phyloP scores from a whole-genome alignment of 306 rosid species.

The Trifolium fragiferum region DNA sequence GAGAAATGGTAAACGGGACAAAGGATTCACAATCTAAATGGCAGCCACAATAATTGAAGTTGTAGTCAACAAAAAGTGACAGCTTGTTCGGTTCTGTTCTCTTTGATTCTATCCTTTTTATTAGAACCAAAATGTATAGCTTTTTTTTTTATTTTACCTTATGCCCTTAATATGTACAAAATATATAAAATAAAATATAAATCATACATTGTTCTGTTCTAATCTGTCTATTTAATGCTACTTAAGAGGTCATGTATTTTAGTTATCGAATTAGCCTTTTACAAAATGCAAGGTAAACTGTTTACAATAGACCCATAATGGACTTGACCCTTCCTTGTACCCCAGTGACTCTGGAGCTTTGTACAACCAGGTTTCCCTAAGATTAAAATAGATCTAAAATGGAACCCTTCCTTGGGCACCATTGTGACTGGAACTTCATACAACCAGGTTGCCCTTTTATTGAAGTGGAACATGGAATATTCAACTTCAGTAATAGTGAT shows the following conservation, averaged over 20 bases:
- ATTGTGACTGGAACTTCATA: not conserved
- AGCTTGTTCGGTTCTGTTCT: not conserved
- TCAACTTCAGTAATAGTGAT: slow-evolving; percentile 2
- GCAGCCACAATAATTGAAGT: not conserved
- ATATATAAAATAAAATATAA: not conserved
- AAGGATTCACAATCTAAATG: not conserved
- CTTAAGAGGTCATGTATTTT: not conserved
- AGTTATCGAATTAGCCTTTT: not conserved
- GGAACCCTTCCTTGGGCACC: not conserved
- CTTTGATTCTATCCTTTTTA: not conserved
- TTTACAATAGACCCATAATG: not conserved
- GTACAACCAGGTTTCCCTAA: not conserved
- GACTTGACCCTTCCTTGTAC: not conserved
- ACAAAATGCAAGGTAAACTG: not conserved
- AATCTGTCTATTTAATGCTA: not conserved
- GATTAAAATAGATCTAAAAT: not conserved
- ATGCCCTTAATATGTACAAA: not conserved
- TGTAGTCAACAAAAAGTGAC: not conserved
- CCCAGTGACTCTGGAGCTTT: not conserved
- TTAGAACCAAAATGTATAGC: not conserved
- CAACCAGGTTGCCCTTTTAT: not conserved
- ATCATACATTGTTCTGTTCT: not conserved
- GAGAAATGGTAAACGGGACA: slow-evolving; percentile 1
- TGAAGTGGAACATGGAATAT: not conserved
- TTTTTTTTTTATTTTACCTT: not conserved